Percentiles rank a stretch among this genome's conserved stretches.
phyloP scores from a whole-genome alignment of 331 rosid genomes.

The Malus hybrid region DNA sequence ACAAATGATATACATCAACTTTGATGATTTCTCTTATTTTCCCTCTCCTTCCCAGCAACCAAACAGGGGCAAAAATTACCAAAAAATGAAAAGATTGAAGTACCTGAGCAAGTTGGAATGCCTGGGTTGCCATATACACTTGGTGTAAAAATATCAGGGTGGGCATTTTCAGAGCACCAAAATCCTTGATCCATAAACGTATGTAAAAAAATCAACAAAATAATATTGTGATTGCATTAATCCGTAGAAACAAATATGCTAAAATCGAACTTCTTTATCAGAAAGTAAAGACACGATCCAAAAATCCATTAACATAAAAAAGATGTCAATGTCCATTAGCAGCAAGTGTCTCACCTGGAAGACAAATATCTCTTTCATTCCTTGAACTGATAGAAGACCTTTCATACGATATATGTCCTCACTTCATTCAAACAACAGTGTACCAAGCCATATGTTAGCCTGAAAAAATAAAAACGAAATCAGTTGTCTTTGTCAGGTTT shows the following conservation, averaged over 20 bases:
- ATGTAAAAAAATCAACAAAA: too few relatives aligned
- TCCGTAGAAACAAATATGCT: too few relatives aligned
- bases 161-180: slow-evolving; percentile 77
- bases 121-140: slow-evolving; percentile 95
- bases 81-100: background rate
- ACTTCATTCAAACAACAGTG: slow-evolving; percentile 67
- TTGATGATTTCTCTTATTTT: background rate
- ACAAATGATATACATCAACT: background rate
- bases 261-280: too few relatives aligned
- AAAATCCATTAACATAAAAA: too few relatives aligned
- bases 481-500: background rate
- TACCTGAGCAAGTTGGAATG: slow-evolving; percentile 80
- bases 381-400: too few relatives aligned
- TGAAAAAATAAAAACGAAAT: slow-evolving; percentile 9
- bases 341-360: slow-evolving; percentile 64
- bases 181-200: slow-evolving; percentile 59
- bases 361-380: slow-evolving; percentile 87
- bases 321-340: too few relatives aligned
- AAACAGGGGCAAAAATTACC: background rate
- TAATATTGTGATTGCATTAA: too few relatives aligned
- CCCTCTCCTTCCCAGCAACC: background rate
- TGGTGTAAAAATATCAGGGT: slow-evolving; percentile 70
- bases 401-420: slow-evolving; percentile 13
- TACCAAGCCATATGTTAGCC: slow-evolving; percentile 97
- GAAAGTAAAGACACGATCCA: too few relatives aligned